Conservation (phyloP, 2,329 filamentous ascomycete genomes). For the Hysterium pulicare region DNA sequence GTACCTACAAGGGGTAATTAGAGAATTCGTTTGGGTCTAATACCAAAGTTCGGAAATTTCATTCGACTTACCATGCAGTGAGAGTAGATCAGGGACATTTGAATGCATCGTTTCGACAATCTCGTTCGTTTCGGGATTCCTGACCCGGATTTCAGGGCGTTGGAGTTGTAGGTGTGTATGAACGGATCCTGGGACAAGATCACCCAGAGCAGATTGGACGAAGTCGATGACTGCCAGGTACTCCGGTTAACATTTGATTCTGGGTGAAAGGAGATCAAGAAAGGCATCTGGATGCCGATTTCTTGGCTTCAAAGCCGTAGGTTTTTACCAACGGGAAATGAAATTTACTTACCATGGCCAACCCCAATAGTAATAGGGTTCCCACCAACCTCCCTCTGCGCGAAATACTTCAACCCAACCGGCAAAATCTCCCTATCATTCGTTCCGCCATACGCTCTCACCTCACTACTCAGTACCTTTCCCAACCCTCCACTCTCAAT, state of each 20-base stretch:
- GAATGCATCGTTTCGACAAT: constrained; percentile 30
- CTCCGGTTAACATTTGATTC: neutral
- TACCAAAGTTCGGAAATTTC: neutral
- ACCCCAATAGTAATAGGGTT: constrained; percentile 36
- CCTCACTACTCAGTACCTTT: constrained; percentile 36
- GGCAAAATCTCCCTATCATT: constrained; percentile 16
- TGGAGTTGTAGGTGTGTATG: constrained; percentile 47
- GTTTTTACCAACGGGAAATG: too few relatives aligned
- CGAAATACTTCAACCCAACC: constrained; percentile 46
- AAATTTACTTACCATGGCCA: constrained; percentile 26
- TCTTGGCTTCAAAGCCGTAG: neutral
- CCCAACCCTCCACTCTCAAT: constrained; percentile 41
- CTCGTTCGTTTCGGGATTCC: constrained; percentile 15
- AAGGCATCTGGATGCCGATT: neutral
- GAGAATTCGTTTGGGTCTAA: neutral
- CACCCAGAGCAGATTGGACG: constrained; percentile 47
- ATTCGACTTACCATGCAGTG: constrained; percentile 32
- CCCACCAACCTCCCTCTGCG: constrained; percentile 43
- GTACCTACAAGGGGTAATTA: neutral
- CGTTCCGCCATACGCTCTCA: constrained; percentile 17
- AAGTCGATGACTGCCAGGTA: constrained; percentile 37
- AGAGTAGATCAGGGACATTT: constrained; percentile 47
- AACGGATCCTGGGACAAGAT: constrained; percentile 34
- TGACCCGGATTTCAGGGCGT: constrained; percentile 35
- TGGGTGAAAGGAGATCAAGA: too few relatives aligned